These are phyloP conservation scores for Candida pseudoglaebosa DNA, from an alignment of 805 yeast genomes.

Conservation along the genomic window DNA sequence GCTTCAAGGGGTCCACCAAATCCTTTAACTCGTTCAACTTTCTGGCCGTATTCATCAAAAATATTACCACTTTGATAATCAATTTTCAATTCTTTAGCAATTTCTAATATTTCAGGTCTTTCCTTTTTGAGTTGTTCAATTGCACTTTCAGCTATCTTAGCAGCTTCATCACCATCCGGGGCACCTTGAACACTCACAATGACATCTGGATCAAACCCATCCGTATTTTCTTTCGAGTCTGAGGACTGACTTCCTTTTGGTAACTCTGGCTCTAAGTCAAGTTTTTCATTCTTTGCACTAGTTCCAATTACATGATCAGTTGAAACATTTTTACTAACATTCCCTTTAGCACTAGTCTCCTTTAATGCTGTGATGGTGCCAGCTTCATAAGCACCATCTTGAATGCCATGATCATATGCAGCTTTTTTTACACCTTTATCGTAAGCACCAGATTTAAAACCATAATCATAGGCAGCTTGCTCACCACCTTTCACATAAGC, in stretches of 20 bases:
- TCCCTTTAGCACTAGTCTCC: too few species aligned
- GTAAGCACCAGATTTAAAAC: not conserved
- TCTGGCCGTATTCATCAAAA: conserved; percentile 23
- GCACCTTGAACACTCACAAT: conserved; percentile 30
- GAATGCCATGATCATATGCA: not conserved
- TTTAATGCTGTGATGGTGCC: not conserved
- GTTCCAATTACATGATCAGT: too few species aligned
- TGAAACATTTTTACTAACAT: too few species aligned
- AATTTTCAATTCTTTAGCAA: conserved; percentile 22
- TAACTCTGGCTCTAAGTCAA: too few species aligned
- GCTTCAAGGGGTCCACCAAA: conserved; percentile 4
- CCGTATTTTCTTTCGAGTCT: not conserved
- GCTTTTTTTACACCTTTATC: not conserved
- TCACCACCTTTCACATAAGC: not conserved
- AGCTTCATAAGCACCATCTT: conserved; percentile 2
- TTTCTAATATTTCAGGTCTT: conserved; percentile 17
- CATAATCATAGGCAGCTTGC: not conserved
- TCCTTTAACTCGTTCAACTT: conserved; percentile 8
- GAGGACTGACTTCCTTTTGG: not conserved
- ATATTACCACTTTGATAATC: conserved; percentile 28
- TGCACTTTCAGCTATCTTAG: conserved; percentile 23
- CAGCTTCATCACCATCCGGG: conserved; percentile 21
- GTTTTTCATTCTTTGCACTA: too few species aligned
- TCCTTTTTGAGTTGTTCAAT: conserved; percentile 20
- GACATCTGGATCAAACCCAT: conserved; percentile 12